Conservation (phyloP, 2,329 filamentous ascomycete species). For the Penicillium sp. region DNA sequence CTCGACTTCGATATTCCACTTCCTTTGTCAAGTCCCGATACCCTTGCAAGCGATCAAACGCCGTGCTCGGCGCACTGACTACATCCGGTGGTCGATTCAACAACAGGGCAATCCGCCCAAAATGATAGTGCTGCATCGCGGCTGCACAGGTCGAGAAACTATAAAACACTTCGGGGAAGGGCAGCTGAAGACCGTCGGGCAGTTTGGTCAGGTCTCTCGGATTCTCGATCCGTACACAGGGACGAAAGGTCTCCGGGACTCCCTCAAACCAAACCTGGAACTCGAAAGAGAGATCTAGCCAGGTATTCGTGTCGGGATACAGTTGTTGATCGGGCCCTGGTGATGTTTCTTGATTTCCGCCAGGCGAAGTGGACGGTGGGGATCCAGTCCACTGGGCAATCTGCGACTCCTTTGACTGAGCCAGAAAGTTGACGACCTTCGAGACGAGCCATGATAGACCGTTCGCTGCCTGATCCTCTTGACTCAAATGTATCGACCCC, state of each 20-base stretch:
- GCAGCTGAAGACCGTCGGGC: constrained; percentile 33
- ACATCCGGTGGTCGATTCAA: constrained; percentile 61
- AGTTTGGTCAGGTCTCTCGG: constrained; percentile 54
- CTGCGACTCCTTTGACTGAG: constrained; percentile 55
- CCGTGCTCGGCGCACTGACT: constrained; percentile 52
- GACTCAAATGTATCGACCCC: constrained; percentile 40
- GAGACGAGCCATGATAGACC: constrained; percentile 62
- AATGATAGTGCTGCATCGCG: constrained; percentile 66
- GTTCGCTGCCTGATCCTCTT: constrained; percentile 63
- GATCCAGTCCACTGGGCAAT: constrained; percentile 34
- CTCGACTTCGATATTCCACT: constrained; percentile 56
- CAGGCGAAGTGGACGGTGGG: constrained; percentile 32
- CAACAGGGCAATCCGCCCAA: constrained; percentile 62
- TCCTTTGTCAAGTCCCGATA: constrained; percentile 59
- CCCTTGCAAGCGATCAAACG: constrained; percentile 55
- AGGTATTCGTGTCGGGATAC: constrained; percentile 44
- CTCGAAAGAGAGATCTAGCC: constrained; percentile 56
- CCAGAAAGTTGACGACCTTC: constrained; percentile 64
- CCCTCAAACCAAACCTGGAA: constrained; percentile 59
- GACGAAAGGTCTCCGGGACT: constrained; percentile 56
- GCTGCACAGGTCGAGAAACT: constrained; percentile 62
- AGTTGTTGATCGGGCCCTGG: constrained; percentile 25
- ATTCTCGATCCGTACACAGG: constrained; percentile 33
- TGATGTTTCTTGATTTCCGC: neutral
- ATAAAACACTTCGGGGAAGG: constrained; percentile 61